Conservation (phyloP, 23 red algal species). For the Cyanidiococcus yangmingshanensis region DNA sequence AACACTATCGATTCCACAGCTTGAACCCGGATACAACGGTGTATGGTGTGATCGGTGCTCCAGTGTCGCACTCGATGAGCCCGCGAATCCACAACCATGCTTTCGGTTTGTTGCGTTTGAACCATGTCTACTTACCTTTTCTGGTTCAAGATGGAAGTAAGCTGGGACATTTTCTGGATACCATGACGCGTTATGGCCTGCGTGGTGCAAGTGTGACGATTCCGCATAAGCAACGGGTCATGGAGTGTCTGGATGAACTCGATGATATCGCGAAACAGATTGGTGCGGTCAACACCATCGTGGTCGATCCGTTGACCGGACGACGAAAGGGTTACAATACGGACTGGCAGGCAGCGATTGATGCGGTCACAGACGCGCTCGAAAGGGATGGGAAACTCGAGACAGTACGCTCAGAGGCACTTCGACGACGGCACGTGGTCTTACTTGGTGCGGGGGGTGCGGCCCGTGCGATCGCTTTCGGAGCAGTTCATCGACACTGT, state of each 20-base stretch:
- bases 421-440: conserved; percentile 40
- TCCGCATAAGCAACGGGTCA: conserved; percentile 63
- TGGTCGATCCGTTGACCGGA: conserved; percentile 28
- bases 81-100: conserved; percentile 75
- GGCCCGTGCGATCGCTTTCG: conserved; percentile 70
- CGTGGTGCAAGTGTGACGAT: conserved; percentile 75
- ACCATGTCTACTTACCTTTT: conserved; percentile 53
- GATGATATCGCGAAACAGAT: conserved; percentile 65
- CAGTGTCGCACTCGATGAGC: conserved; percentile 67
- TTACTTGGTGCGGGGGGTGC: conserved; percentile 83
- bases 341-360: conserved; percentile 78
- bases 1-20: conserved; percentile 52
- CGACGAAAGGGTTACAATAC: conserved; percentile 60
- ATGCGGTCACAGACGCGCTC: conserved; percentile 37
- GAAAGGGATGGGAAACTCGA: not conserved
- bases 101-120: conserved; percentile 26
- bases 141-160: conserved; percentile 38
- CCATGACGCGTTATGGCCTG: conserved; percentile 41
- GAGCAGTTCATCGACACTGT: conserved; percentile 42
- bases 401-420: conserved; percentile 2
- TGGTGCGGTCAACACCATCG: conserved; percentile 87
- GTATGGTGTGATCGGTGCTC: conserved; percentile 82
- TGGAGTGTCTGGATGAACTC: conserved; percentile 62
- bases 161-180: conserved; percentile 36
- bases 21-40: conserved; percentile 36